Base-by-base conservation (phyloP, 768 basidiomycete genomes). In the Hygrocybe coccinea region DNA sequence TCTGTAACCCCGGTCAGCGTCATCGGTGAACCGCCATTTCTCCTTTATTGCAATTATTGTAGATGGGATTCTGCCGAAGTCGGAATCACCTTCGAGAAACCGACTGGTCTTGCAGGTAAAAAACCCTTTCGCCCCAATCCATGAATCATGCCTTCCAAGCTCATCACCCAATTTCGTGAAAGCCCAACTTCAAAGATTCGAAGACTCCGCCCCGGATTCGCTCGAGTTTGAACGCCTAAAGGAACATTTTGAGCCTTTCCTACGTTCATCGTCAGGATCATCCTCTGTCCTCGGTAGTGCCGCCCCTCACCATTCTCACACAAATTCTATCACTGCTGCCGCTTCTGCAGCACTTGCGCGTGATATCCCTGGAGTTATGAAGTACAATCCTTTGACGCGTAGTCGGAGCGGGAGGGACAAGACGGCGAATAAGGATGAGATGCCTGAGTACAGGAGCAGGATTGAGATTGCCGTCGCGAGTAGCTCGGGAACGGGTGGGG, bases 221-320 rank as follows among this genome's bases (percentile, higher is more conserved):
- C 73, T 93, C 59, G 95, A 97, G 70, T 94, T 97, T 65, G 97
- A 99, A 62, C 83, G 87, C 57, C 71, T 99, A 63, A 95, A 95
- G 73, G 93, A 97, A 64, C 95, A 98, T 71, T 94, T 97, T 75
- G 97, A 98, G 68, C 89, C 92, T 54, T 89, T 91, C 76, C 74
- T 99, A 71, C 86, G 92, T 72, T 82, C 87, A 78, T 84, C 89
- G 58, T 81, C 86, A 57, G 76, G 82, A 71, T 84, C 87, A 65
- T 79, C 86, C 71, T 72, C 79, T 46, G 64, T 72, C 76, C 64
- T 68, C 52, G 62, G 69, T 69, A 76, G 73, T 64, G 71, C 76
- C 61, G 73, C 80, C 46, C 74, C 86, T 76, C 86, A 87, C 74
- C 83, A 83, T 68, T 74, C 82, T 71, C 87, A 89, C 72, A 79